Evolutionary conservation across 2,329 filamentous ascomycete genomes (phyloP), one percentile per base, ranked within the genome.

Genomic region (Ophiostoma sp.): DNA sequence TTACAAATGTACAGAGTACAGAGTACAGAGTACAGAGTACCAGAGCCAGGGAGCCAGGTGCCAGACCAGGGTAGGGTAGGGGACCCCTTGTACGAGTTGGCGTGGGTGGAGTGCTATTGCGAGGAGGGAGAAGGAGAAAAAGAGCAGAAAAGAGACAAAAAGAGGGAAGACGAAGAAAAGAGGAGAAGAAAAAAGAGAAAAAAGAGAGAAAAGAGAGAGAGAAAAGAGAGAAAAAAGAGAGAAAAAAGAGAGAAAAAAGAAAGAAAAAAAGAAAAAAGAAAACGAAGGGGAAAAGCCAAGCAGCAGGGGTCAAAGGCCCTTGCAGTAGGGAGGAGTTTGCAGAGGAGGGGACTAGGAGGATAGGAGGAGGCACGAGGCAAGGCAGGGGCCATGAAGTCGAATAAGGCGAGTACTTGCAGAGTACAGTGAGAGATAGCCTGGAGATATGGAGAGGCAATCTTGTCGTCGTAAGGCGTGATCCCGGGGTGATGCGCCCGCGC

Each of bases 401-500:
- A 44, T 44, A 44, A 44, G 4, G 41, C 15, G 36, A 11, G 36
- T 39, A 39, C 36, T 39, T 3, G 6, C 39, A 41, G 39, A 41
- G 6, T 10, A 15, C 4, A 15, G 44, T n/a, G 17, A n/a, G 44
- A 48, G 44, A 6, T 8, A 48, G 27, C 1, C 27, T 31, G 27
- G 27, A 48, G 44, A 39, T 39, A 39, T 39, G 44, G 44, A 48
- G 44, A 20, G 44, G 48, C 52, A 57, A 57, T 57, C 23, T 57
- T 57, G 52, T 57, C 52, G 52, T 27, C 52, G 52, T 57, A 57
- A 57, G 52, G 52, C 52, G 52, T 57, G 52, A 57, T 57, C 52
- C 44, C 52, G 23, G n/a, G n/a, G n/a, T 17, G 44, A n/a, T 48
- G 20, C 4, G 23, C 44, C 15, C 6, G 44, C 17, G 44, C 13